phyloP scores from a whole-genome alignment of 345 rosid species.

The Hibiscus trionum region DNA sequence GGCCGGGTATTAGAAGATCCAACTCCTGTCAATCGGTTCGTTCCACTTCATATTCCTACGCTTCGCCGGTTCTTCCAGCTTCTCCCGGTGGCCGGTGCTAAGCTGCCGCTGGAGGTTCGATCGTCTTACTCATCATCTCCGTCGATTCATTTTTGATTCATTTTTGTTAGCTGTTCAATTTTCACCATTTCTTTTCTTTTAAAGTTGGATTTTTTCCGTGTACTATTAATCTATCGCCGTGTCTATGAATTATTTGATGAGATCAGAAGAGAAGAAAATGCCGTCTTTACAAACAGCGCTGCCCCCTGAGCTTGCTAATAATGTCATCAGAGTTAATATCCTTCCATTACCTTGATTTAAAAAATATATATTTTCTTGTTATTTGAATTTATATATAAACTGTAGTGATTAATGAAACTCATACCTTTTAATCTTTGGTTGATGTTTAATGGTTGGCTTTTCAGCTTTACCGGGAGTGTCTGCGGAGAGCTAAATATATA shows the following conservation, averaged over 20 bases:
- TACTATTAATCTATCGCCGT: background rate
- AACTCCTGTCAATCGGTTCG: background rate
- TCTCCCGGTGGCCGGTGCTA: background rate
- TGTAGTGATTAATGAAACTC: background rate
- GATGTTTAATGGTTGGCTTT: background rate
- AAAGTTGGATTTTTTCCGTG: background rate
- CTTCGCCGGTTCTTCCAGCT: background rate
- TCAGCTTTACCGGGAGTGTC: slow-evolving; percentile 95
- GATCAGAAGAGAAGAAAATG: slow-evolving; percentile 24
- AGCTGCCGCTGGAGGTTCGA: background rate
- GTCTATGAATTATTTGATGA: background rate
- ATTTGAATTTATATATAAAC: background rate
- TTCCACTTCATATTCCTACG: background rate
- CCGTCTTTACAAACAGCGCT: slow-evolving; percentile 77
- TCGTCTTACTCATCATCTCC: background rate
- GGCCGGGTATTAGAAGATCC: too few species aligned
- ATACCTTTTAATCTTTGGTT: background rate
- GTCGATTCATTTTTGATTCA: background rate
- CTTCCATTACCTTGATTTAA: background rate
- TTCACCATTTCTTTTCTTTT: background rate
- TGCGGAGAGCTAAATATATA: slow-evolving; percentile 80
- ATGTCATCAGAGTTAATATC: slow-evolving; percentile 64
- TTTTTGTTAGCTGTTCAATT: background rate
- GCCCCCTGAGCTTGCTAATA: slow-evolving; percentile 96
- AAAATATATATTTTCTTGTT: background rate